Conservation (phyloP, 192 early-diverging fungal species). For the Mortierella antarctica region DNA sequence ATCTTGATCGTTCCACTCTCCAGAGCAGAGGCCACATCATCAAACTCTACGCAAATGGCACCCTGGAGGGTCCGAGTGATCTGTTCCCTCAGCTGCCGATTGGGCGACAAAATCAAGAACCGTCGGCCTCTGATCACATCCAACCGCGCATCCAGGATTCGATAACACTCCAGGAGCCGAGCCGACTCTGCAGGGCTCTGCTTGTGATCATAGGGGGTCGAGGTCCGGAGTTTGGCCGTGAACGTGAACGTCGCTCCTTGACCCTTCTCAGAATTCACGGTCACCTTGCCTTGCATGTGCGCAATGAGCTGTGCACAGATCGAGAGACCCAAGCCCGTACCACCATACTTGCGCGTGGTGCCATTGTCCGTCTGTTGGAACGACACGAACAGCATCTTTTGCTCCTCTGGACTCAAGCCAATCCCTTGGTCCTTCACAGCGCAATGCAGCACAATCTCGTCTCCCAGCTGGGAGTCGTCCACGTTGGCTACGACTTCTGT, state of each 20-base stretch:
- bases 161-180: slow-evolving; percentile 14
- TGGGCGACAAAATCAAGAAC: slow-evolving; percentile 37
- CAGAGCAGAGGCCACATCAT: slow-evolving; percentile 18
- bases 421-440: slow-evolving; percentile 44
- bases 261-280: slow-evolving; percentile 50
- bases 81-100: slow-evolving; percentile 23
- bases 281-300: slow-evolving; percentile 55
- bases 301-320: slow-evolving; percentile 58
- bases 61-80: slow-evolving; percentile 1
- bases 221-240: slow-evolving; percentile 31
- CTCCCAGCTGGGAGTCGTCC: slow-evolving; percentile 14
- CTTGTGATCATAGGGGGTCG: slow-evolving; percentile 24
- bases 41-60: slow-evolving; percentile 13
- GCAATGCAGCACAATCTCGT: slow-evolving; percentile 36
- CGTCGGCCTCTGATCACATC: slow-evolving; percentile 13
- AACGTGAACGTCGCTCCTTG: slow-evolving; percentile 56
- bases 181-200: slow-evolving; percentile 27
- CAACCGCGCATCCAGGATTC: slow-evolving; percentile 4
- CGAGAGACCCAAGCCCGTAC: slow-evolving; percentile 58
- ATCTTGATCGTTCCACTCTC: slow-evolving; percentile 23
- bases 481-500: neutral
- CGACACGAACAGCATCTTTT: slow-evolving; percentile 50
- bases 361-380: slow-evolving; percentile 53
- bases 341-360: slow-evolving; percentile 50
- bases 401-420: slow-evolving; percentile 45